Evolutionary conservation across 768 basidiomycete species (phyloP).

Genomic region (Inosperma sp.): DNA sequence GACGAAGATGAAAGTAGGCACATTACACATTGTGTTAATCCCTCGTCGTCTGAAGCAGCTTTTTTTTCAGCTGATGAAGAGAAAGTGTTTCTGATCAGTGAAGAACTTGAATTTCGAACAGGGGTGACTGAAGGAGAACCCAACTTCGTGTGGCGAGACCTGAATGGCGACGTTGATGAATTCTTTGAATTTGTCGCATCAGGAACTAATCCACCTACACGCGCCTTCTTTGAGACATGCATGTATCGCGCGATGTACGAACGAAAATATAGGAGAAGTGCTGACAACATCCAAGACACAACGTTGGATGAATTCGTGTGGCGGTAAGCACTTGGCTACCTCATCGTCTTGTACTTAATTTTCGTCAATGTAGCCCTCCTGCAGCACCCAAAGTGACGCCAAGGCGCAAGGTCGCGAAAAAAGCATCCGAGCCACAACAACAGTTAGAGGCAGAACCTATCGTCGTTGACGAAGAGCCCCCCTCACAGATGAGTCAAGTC

Average conservation of each 20-base stretch:
- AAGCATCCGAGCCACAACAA: conserved; percentile 11
- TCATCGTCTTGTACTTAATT: not conserved
- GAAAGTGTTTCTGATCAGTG: conserved; percentile 84
- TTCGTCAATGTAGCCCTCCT: conserved; percentile 34
- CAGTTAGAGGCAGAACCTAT: conserved; percentile 11
- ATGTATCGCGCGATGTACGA: conserved; percentile 98
- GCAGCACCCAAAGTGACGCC: conserved; percentile 24
- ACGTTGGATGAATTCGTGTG: conserved; percentile 79
- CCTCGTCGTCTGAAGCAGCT: not conserved
- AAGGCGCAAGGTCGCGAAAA: conserved; percentile 29
- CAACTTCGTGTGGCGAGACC: conserved; percentile 87
- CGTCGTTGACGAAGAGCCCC: conserved; percentile 13
- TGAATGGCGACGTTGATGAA: conserved; percentile 88
- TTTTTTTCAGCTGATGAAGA: conserved; percentile 79
- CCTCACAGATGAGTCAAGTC: conserved; percentile 6
- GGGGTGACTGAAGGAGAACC: conserved; percentile 71
- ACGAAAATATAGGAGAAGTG: conserved; percentile 74
- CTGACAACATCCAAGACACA: conserved; percentile 60
- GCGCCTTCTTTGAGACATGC: conserved; percentile 87
- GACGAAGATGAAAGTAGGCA: conserved; percentile 85
- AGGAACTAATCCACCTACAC: conserved; percentile 73
- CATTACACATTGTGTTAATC: not conserved
- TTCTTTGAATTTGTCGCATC: conserved; percentile 89
- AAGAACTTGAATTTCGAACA: conserved; percentile 82
- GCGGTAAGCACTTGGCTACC: conserved; percentile 49